These are phyloP conservation scores for Ascochyta fabae DNA, from an alignment of 2,329 filamentous ascomycete genomes.

Conservation along the genomic window DNA sequence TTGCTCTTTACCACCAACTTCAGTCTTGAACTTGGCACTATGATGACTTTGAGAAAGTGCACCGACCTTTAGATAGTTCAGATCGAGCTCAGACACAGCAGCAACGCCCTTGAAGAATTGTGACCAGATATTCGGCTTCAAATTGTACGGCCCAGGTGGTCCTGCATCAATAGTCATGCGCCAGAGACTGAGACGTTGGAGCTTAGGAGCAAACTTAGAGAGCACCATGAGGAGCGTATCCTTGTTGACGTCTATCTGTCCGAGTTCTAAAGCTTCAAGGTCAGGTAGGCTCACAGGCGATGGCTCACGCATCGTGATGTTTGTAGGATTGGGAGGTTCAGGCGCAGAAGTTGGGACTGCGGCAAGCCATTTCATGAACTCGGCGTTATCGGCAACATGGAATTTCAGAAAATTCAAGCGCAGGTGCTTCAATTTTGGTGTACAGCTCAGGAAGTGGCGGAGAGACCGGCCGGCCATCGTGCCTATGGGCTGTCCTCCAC, in stretches of 20 bases:
- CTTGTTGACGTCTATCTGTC: constrained; percentile 22
- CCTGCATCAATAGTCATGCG: constrained; percentile 45
- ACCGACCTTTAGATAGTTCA: constrained; percentile 25
- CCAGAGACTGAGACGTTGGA: constrained; percentile 57
- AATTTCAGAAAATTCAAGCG: constrained; percentile 58
- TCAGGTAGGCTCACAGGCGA: constrained; percentile 20
- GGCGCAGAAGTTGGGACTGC: not conserved
- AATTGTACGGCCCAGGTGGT: not conserved
- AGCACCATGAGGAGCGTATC: constrained; percentile 21
- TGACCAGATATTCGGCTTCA: constrained; percentile 29
- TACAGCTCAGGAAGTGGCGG: constrained; percentile 50
- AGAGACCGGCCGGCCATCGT: constrained; percentile 24
- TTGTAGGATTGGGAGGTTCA: not conserved
- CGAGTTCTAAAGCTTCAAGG: constrained; percentile 32
- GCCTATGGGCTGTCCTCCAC: constrained; percentile 12
- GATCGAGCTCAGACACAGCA: constrained; percentile 17
- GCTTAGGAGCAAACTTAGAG: constrained; percentile 53
- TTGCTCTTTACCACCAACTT: not conserved
- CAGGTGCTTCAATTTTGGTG: constrained; percentile 58
- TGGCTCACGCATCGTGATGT: constrained; percentile 10
- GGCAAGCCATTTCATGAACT: constrained; percentile 51
- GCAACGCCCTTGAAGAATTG: constrained; percentile 24
- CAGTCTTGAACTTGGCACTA: constrained; percentile 20
- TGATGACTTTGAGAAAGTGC: constrained; percentile 23
- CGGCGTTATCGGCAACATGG: constrained; percentile 21